phyloP scores from a whole-genome alignment of 1,284 basidiomycete genomes.

The Ceratobasidium sp. region DNA sequence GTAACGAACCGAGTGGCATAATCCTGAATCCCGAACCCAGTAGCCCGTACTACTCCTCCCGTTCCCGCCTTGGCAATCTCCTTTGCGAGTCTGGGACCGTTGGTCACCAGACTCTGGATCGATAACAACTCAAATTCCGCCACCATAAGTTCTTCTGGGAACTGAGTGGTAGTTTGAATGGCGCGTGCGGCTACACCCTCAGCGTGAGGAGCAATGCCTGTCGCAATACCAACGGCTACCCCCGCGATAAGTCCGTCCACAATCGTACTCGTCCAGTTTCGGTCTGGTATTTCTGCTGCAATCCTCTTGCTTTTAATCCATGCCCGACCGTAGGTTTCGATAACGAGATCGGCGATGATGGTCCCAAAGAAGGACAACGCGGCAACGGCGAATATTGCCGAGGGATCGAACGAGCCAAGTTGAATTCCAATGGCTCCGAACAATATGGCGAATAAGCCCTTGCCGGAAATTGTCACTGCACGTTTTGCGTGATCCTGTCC shows the following conservation, averaged over 20 bases:
- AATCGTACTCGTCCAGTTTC: constrained; percentile 1
- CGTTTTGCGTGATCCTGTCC: constrained; percentile 31
- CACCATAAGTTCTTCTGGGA: constrained; percentile 15
- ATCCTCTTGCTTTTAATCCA: constrained; percentile 24
- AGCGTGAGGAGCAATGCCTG: constrained; percentile 26
- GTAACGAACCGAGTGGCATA: constrained; percentile 2
- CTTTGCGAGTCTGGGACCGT: constrained; percentile 9
- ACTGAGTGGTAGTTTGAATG: not conserved
- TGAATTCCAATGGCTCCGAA: constrained; percentile 6
- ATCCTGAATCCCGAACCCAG: not conserved
- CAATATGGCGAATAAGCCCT: constrained; percentile 22
- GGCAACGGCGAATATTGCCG: not conserved
- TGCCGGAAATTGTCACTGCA: constrained; percentile 18
- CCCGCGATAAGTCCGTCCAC: constrained; percentile 26
- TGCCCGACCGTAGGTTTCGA: constrained; percentile 4
- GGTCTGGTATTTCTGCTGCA: constrained; percentile 15
- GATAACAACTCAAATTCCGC: constrained; percentile 27
- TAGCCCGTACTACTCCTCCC: constrained; percentile 27
- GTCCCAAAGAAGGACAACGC: constrained; percentile 18
- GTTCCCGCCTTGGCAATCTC: constrained; percentile 21
- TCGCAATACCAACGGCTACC: constrained; percentile 9
- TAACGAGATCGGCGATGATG: constrained; percentile 21
- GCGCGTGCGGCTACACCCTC: constrained; percentile 13
- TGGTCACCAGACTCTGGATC: constrained; percentile 7
- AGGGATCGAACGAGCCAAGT: constrained; percentile 10